phyloP scores from a whole-genome alignment of 169 alveolate species.

The Babesia gibsoni region DNA sequence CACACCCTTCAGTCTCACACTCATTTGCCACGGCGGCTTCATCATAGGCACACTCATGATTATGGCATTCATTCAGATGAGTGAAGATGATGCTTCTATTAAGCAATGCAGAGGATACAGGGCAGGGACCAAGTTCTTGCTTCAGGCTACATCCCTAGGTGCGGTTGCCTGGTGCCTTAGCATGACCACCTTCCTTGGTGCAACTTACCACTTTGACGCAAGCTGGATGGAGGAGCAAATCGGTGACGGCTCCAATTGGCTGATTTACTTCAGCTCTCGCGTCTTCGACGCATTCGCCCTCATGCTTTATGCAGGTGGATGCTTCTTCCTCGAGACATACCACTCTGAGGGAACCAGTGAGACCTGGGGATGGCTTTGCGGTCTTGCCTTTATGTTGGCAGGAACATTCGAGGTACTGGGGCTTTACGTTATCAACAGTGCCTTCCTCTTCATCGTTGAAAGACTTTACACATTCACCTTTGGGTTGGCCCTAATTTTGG shows the following conservation, averaged over 20 bases:
- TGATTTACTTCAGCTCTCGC: slow-evolving; percentile 78
- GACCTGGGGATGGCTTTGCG: slow-evolving; percentile 89
- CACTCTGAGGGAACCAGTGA: slow-evolving; percentile 91
- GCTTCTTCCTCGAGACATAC: slow-evolving; percentile 86
- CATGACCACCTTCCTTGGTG: slow-evolving; percentile 77
- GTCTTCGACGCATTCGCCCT: slow-evolving; percentile 79
- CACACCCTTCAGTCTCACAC: slow-evolving; percentile 79
- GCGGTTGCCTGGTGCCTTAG: slow-evolving; percentile 81
- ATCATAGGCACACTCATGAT: slow-evolving; percentile 77
- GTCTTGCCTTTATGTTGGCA: slow-evolving; percentile 74
- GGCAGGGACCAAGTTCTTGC: slow-evolving; percentile 82
- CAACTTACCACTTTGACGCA: slow-evolving; percentile 82
- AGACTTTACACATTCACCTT: slow-evolving; percentile 76
- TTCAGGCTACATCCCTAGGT: slow-evolving; percentile 84
- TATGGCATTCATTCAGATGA: slow-evolving; percentile 81
- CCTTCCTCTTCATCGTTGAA: slow-evolving; percentile 72
- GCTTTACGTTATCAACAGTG: slow-evolving; percentile 70
- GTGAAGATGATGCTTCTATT: slow-evolving; percentile 86
- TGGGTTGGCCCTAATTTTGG: slow-evolving; percentile 73
- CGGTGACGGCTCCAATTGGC: slow-evolving; percentile 84
- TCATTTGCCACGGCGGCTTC: slow-evolving; percentile 79
- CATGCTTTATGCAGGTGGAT: slow-evolving; percentile 80
- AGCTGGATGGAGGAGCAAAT: slow-evolving; percentile 82
- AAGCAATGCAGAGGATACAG: slow-evolving; percentile 86
- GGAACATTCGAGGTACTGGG: slow-evolving; percentile 77